phyloP scores from a whole-genome alignment of 805 yeast genomes.

The Yarrowia yakushimensis region DNA sequence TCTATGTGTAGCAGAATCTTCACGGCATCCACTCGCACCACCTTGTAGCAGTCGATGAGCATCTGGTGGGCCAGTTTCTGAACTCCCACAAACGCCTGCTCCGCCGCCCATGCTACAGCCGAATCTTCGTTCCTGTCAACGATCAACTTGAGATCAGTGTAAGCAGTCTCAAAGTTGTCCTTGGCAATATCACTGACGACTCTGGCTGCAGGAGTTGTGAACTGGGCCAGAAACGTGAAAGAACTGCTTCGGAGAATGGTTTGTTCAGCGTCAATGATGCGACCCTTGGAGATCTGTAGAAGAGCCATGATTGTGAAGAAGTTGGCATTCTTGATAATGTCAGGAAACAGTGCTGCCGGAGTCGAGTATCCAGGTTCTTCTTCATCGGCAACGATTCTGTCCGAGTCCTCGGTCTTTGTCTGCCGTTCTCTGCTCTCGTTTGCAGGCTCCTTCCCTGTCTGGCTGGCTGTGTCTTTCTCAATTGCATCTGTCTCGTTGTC shows the following conservation, averaged over 20 bases:
- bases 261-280: background rate
- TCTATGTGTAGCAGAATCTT: background rate
- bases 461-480: background rate
- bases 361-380: background rate
- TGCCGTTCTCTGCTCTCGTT: background rate
- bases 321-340: slow-evolving; percentile 6
- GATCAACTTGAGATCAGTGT: background rate
- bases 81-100: background rate
- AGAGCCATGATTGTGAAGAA: background rate
- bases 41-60: background rate
- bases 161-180: slow-evolving; percentile 6
- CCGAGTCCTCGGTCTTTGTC: background rate
- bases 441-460: background rate
- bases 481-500: background rate
- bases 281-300: background rate
- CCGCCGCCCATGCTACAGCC: background rate
- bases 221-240: background rate
- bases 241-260: background rate
- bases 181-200: background rate
- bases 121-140: background rate
- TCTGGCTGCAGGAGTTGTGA: background rate
- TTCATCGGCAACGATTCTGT: background rate
- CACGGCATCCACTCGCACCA: background rate
- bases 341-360: background rate
- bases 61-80: slow-evolving; percentile 5